Conservation (phyloP, 1,284 basidiomycete genomes). For the Sphagnurus paluster region DNA sequence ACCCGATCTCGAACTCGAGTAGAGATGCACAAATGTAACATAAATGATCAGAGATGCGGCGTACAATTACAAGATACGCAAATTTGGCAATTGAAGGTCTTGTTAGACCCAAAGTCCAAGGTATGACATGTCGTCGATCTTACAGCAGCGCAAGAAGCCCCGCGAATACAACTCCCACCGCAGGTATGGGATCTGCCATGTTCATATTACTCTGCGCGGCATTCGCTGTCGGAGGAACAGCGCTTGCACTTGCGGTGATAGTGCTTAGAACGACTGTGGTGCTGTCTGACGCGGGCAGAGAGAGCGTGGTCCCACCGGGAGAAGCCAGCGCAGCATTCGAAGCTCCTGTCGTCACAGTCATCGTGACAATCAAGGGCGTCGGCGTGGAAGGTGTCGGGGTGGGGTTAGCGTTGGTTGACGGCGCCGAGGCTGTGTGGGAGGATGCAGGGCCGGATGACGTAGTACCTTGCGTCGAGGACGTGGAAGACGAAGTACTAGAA, state of each 20-base stretch:
- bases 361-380: not conserved
- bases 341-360: not conserved
- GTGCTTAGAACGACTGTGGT: constrained; percentile 5
- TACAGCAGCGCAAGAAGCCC: constrained; percentile 3
- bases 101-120: no score
- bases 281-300: not conserved
- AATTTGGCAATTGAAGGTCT: no score
- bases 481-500: no score
- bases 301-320: not conserved
- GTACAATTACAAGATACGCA: no score
- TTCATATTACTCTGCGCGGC: not conserved
- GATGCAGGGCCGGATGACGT: no score
- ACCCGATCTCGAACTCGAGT: no score
- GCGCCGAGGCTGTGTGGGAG: no score
- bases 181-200: not conserved
- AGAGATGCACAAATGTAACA: no score
- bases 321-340: not conserved
- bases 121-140: no score
- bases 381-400: not conserved
- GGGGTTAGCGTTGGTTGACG: no score
- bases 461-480: no score
- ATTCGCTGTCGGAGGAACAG: not conserved
- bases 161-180: not conserved
- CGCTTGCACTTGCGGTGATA: not conserved
- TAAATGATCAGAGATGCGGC: no score